Evolutionary conservation across 306 rosid genomes (phyloP).

Genomic region (Pyrus bretschneideri): DNA sequence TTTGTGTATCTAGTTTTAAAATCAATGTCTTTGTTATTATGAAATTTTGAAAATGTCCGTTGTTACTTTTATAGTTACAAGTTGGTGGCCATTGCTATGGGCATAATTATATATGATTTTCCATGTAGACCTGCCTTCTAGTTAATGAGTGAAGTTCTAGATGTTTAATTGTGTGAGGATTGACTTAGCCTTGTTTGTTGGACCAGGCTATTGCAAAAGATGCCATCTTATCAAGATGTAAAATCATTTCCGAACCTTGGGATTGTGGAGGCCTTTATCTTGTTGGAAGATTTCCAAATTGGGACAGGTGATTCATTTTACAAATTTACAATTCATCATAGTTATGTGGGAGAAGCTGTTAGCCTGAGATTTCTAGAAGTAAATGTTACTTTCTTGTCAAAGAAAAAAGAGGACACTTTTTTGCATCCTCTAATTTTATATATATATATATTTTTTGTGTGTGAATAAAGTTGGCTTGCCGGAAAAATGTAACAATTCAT

Average conservation of each 20-base stretch:
- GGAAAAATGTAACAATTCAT: background rate
- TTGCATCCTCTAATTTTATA: background rate
- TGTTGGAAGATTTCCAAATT: constrained; percentile 91
- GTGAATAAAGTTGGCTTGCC: background rate
- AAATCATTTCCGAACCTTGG: constrained; percentile 98
- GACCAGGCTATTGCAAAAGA: constrained; percentile 89
- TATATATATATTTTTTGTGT: background rate
- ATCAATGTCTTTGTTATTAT: background rate
- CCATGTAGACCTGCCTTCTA: background rate
- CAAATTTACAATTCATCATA: background rate
- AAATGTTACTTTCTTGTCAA: background rate
- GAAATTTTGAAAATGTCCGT: background rate
- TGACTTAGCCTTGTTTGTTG: constrained; percentile 16
- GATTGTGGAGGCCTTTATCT: constrained; percentile 97
- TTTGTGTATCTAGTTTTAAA: background rate
- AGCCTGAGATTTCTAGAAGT: background rate
- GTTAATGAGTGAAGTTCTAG: background rate
- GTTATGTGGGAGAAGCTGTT: background rate
- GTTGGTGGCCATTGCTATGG: background rate
- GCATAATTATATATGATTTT: background rate
- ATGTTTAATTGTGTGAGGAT: background rate
- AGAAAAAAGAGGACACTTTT: background rate
- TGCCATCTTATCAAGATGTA: constrained; percentile 73
- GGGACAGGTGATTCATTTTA: constrained; percentile 68
- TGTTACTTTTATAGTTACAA: background rate